These are phyloP conservation scores for Boletus sp. DNA, from an alignment of 768 basidiomycete genomes.

Conservation along the genomic window DNA sequence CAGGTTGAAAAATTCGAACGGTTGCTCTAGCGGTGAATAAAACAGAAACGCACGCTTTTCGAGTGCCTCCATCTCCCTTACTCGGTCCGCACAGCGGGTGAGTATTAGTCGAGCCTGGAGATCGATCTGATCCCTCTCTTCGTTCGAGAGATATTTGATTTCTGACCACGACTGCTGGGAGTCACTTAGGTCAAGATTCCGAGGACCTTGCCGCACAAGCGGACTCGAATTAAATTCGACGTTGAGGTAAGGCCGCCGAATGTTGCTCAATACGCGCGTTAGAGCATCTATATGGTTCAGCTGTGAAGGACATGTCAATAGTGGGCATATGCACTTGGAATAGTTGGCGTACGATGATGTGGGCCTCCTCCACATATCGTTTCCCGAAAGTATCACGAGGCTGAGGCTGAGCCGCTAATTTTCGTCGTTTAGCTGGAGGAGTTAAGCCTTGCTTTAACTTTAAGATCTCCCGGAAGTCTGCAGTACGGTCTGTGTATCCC, in stretches of 20 bases:
- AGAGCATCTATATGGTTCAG: constrained; percentile 71
- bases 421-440: constrained; percentile 53
- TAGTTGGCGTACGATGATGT: constrained; percentile 53
- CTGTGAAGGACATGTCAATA: constrained; percentile 36
- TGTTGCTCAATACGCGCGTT: constrained; percentile 65
- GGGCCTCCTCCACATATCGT: constrained; percentile 73
- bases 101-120: constrained; percentile 85
- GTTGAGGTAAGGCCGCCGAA: constrained; percentile 87
- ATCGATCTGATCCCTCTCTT: constrained; percentile 96
- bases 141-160: constrained; percentile 74
- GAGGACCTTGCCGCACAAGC: constrained; percentile 46
- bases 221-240: constrained; percentile 60
- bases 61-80: constrained; percentile 82
- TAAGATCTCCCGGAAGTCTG: constrained; percentile 56
- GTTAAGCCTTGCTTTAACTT: constrained; percentile 42
- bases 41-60: constrained; percentile 72
- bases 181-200: constrained; percentile 55
- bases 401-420: constrained; percentile 37
- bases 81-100: constrained; percentile 79
- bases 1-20: constrained; percentile 15
- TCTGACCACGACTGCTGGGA: constrained; percentile 57
- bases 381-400: constrained; percentile 50
- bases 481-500: constrained; percentile 60
- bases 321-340: not conserved
- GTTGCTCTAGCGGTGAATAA: constrained; percentile 11